Evolutionary conservation across 2,329 filamentous ascomycete species (phyloP).

Genomic region (Lecanoromycetidae sp.): DNA sequence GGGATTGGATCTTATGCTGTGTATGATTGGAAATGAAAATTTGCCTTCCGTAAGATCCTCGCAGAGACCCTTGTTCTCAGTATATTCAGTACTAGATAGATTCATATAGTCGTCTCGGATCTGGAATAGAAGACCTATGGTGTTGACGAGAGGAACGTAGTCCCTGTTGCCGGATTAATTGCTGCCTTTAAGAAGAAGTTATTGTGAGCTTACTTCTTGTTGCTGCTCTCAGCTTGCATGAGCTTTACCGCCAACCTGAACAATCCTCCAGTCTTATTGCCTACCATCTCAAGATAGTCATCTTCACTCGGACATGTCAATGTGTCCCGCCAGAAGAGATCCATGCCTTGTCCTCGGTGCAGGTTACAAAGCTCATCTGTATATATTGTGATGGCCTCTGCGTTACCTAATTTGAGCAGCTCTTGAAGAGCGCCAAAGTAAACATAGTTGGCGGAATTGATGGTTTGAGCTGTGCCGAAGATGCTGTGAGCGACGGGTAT

Average conservation of each 20-base stretch:
- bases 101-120: conserved; percentile 90
- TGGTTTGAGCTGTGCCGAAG: conserved; percentile 76
- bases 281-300: conserved; percentile 89
- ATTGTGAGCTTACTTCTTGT: conserved; percentile 27
- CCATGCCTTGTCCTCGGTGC: conserved; percentile 80
- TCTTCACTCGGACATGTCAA: conserved; percentile 74
- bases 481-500: conserved; percentile 73
- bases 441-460: conserved; percentile 82
- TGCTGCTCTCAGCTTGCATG: conserved; percentile 63
- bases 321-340: conserved; percentile 79
- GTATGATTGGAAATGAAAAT: conserved; percentile 25
- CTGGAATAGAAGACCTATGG: conserved; percentile 77
- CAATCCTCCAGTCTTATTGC: conserved; percentile 78
- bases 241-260: conserved; percentile 76
- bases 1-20: conserved; percentile 19
- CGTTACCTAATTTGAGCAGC: conserved; percentile 57
- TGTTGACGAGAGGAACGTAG: conserved; percentile 58
- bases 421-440: conserved; percentile 73
- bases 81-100: conserved; percentile 51
- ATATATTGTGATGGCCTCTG: conserved; percentile 56
- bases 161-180: conserved; percentile 23
- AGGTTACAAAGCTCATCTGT: conserved; percentile 74
- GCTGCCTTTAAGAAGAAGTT: background rate
- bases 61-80: conserved; percentile 21
- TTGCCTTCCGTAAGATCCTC: conserved; percentile 26